Base-by-base conservation (phyloP, 2,329 filamentous ascomycete species). In the Thermomyces lanuginosus region DNA sequence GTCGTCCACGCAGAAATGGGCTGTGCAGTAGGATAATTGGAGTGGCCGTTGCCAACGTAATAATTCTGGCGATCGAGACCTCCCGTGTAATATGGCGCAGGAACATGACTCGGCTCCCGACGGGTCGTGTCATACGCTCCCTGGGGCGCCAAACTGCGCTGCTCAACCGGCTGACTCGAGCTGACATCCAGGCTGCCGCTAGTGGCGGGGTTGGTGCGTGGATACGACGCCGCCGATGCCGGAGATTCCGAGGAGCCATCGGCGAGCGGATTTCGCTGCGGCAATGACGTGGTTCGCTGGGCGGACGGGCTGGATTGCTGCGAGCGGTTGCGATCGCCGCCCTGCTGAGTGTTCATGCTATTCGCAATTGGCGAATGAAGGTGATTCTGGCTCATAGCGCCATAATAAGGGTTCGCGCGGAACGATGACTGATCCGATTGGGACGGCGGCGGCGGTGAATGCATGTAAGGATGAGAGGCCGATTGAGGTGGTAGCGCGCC, bases 281-380 rank as follows among this genome's bases (percentile, higher is more conserved):
- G 50, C 13, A 56, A 45, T 6, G 52, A 53, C 3, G 50, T 47
- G 21, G 52, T 56, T 24, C 53, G 47, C 29, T 57, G 56, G 7
- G 49, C 44, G 2, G 46, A 42, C 1, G 45, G 42, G 28, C 46
- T 50, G 33, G 49, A 45, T 2, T 49, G 48, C 13, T 45, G 43
- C 7, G 49, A 51, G 19, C 51, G 45, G 31, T 44, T 51, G 21
- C 52, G 49, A 14, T 54, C 51, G 31, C 6, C 53, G 37, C 11
- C 27, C 25, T 8, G 40, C 28, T n/a, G n/a, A n/a, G 46, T 40
- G 22, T 41, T 51, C 22, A 54, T 33, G 2, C 39, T 33, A 2
- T 47, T 38, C 1, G 47, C 44, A 6, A 55, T 47, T 6, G 48
- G 46, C 2, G 48, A 40, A 6, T 45, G 41, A 22, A 55, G 33